Base-by-base conservation (phyloP, 805 yeast genomes). In the Teunomyces stri region DNA sequence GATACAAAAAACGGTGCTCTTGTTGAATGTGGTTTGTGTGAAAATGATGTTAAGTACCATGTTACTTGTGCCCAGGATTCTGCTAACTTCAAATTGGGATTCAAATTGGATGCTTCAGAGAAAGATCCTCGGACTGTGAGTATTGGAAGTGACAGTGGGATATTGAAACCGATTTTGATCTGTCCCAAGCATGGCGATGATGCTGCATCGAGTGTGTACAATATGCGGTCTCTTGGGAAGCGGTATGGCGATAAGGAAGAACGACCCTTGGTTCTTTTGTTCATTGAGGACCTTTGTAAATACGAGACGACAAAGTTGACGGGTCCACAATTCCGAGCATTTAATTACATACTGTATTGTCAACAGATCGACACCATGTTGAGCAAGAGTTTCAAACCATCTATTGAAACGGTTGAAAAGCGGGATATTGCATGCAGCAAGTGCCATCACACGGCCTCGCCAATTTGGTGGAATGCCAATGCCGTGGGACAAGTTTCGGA, bases 61-160 rank as follows among this genome's bases (percentile, higher is more conserved):
- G 69, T 78, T 1, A 83, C 83, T 0, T 85, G 89, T 69, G 84
- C 84, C 11, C 79, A 77, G 47, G 76, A 75, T 45, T 59, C 70
- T 5, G 59, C 68, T 0, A 69, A 69, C n/a, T 72, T 67, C 53
- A 61, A 63, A 47, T 51, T 82, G 41, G 92, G 91, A 2, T 85
- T 87, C 55, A 70, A 67, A 40, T 52, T 81, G 4, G 60, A 57
- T 29, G 55, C 43, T 7, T 51, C 45, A 1, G 27, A 53, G 7
- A 42, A 42, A 25, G 44, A 31, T n/a, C 15, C 13, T 20, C 62
- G 42, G 52, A 44, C 37, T 4, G 54, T 61, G 7, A 62, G 55
- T 33, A 53, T 70, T 11, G 66, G 62, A 4, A 60, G 51, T 1
- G 29, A 53, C 1, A 43, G 51, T 15, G 84, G 84, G 1, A 69